Evolutionary conservation across 306 rosid genomes (phyloP).

Genomic region (Trichosanthes cucumerina): DNA sequence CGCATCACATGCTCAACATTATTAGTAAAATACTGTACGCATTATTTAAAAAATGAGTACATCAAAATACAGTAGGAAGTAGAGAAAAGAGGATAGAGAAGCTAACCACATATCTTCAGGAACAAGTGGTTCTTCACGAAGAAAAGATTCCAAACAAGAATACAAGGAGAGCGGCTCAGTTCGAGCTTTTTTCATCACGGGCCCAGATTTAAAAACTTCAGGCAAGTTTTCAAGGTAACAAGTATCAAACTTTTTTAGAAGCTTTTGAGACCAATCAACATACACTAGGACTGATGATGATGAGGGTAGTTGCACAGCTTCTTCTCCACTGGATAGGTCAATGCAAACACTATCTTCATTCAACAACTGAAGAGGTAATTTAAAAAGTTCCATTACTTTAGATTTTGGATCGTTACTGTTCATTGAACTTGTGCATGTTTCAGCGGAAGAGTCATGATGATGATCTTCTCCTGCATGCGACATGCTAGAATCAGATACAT

Average conservation of each 20-base stretch:
- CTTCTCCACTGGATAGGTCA: slow-evolving; percentile 73
- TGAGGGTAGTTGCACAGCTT: slow-evolving; percentile 42
- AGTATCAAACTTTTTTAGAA: slow-evolving; percentile 58
- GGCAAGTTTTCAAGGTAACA: slow-evolving; percentile 60
- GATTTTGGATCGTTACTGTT: slow-evolving; percentile 37
- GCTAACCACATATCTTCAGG: slow-evolving; percentile 99
- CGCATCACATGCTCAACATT: background rate
- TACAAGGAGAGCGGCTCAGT: slow-evolving; percentile 88
- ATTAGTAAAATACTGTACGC: background rate
- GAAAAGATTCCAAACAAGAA: slow-evolving; percentile 91
- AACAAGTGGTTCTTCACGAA: slow-evolving; percentile 95
- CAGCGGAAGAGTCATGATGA: slow-evolving; percentile 19
- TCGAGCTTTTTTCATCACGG: slow-evolving; percentile 83
- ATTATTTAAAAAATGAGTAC: background rate
- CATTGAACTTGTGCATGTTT: slow-evolving; percentile 29
- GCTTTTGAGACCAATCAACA: slow-evolving; percentile 78
- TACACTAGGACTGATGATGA: slow-evolving; percentile 50
- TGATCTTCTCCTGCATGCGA: slow-evolving; percentile 29
- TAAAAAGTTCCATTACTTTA: slow-evolving; percentile 24
- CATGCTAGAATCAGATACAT: slow-evolving; percentile 35
- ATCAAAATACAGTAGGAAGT: background rate
- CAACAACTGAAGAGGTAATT: slow-evolving; percentile 67
- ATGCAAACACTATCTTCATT: slow-evolving; percentile 61
- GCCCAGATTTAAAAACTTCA: slow-evolving; percentile 80
- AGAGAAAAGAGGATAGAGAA: slow-evolving; percentile 10